Evolutionary conservation across 306 rosid genomes (phyloP).

Genomic region (Vicia villosa): DNA sequence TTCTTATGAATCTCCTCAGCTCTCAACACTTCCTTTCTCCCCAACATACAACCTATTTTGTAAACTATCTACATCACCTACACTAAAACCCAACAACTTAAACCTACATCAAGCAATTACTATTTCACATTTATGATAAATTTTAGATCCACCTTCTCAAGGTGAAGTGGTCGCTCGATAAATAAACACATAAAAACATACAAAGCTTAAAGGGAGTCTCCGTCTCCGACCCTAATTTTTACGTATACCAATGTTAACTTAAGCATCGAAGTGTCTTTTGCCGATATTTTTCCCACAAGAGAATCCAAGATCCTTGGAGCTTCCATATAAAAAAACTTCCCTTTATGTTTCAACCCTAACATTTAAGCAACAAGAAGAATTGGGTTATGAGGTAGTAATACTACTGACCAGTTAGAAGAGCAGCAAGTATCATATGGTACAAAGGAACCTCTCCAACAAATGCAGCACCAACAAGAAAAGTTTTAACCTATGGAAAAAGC

Average conservation of each 20-base stretch:
- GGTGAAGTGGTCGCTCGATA: conserved; percentile 4
- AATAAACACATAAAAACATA: no score
- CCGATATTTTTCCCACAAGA: not conserved
- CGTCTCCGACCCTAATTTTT: no score
- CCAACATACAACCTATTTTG: not conserved
- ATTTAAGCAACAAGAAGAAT: not conserved
- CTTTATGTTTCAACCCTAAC: not conserved
- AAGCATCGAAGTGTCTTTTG: not conserved
- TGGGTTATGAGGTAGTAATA: not conserved
- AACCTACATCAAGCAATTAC: conserved; percentile 22
- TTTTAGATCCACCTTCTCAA: not conserved
- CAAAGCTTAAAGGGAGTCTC: no score
- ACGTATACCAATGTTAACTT: not conserved
- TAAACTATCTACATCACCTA: conserved; percentile 1
- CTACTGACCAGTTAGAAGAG: conserved; percentile 91
- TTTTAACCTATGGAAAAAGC: conserved; percentile 74
- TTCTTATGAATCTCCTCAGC: conserved; percentile 3
- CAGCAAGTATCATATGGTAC: conserved; percentile 84
- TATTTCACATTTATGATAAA: conserved; percentile 25
- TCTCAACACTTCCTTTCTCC: conserved; percentile 12
- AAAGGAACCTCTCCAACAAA: conserved; percentile 80
- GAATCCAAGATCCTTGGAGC: not conserved
- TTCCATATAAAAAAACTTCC: not conserved
- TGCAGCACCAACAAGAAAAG: conserved; percentile 81
- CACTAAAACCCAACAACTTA: conserved; percentile 14